phyloP scores from a whole-genome alignment of 768 basidiomycete species.

The Tulasnella sp. region DNA sequence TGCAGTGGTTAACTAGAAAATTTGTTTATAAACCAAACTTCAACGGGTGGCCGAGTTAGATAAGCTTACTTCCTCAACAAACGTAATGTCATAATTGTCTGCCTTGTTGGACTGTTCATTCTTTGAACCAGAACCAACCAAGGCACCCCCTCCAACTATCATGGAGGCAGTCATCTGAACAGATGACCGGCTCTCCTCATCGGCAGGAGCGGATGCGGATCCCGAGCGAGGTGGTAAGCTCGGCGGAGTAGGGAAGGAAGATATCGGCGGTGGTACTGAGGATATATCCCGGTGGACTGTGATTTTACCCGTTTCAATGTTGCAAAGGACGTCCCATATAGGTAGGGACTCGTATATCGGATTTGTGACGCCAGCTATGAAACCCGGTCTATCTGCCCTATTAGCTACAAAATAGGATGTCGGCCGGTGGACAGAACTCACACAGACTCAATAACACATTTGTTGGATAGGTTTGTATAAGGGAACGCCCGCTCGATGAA shows the following conservation, averaged over 20 bases:
- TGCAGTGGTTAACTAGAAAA: conserved; percentile 57
- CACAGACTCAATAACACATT: conserved; percentile 52
- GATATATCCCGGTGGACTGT: conserved; percentile 80
- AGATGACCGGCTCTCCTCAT: conserved; percentile 4
- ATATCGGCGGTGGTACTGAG: conserved; percentile 24
- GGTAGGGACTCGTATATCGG: conserved; percentile 85
- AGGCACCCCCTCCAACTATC: conserved; percentile 4
- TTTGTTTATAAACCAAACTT: not conserved
- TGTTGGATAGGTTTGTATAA: conserved; percentile 69
- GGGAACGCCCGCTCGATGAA: conserved; percentile 90
- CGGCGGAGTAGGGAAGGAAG: not conserved
- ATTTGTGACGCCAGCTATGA: conserved; percentile 94
- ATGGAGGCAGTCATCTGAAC: conserved; percentile 9
- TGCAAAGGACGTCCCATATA: conserved; percentile 88
- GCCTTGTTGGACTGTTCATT: conserved; percentile 31
- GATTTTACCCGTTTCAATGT: conserved; percentile 77
- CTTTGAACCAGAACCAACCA: not conserved
- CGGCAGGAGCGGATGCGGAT: conserved; percentile 6
- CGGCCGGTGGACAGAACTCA: conserved; percentile 31
- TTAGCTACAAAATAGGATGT: not conserved
- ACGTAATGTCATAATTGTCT: conserved; percentile 59
- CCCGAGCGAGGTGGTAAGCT: not conserved
- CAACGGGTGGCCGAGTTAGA: not conserved
- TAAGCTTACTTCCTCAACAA: conserved; percentile 82
- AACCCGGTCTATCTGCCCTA: conserved; percentile 51